Base-by-base conservation (phyloP, 139 green algal genomes). In the Tetradesmus obliquus region DNA sequence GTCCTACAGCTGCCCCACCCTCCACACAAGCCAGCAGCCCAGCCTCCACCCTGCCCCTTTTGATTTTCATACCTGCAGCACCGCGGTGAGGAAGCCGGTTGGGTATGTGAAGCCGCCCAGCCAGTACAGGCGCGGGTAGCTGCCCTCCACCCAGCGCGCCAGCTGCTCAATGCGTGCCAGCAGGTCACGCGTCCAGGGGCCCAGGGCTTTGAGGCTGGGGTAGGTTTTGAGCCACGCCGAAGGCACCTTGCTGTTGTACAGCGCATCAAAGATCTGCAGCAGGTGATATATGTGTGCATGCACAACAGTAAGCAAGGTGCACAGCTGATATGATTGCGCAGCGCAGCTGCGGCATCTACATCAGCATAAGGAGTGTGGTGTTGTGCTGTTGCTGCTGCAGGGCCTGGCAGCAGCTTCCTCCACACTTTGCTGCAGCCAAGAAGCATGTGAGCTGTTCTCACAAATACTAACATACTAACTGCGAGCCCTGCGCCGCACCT, bases 101-200 rank as follows among this genome's bases (percentile, higher is more conserved):
- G 97, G 97, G 93, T 98, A 98, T 5, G 96, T 98, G 95, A 99
- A 99, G 74, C 96, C 97, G 7, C 92, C 93, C 79, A 99, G 96
- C 97, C 97, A 98, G 94, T 98, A 99, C 55, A 97, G 94, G 55
- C 92, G 94, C 62, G 97, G 97, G 93, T 98, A 98, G 81, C 79
- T 94, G 80, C 96, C 93, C 88, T 96, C 93, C 51, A 95, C 92
- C 97, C 97, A 99, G 7, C 84, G 80, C 2, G 93, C 91, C 72
- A 99, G 94, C 95, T 98, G 95, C 86, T 97, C 94, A 19, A 98
- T 92, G 85, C 97, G 95, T 91, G 86, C 55, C 88, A 98, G 90
- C 93, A 99, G 95, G 92, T 99, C 97, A 20, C 96, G 93, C 9
- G 93, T 97, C 96, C 97, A 99, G 53, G 96, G 85, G 8, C 95